Evolutionary conservation across 2,329 filamentous ascomycete genomes (phyloP).

Genomic region (Fusarium praegraminearum): DNA sequence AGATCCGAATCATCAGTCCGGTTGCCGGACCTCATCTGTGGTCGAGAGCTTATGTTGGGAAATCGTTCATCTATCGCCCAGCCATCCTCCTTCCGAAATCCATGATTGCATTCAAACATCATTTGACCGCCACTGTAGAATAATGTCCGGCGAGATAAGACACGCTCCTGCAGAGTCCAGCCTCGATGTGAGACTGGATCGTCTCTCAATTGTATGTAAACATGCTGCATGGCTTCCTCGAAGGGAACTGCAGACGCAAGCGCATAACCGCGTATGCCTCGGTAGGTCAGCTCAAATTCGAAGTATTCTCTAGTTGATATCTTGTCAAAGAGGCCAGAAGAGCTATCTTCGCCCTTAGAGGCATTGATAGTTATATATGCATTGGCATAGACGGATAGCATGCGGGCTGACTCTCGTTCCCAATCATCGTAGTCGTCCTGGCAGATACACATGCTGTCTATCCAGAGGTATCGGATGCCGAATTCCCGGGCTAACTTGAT

Average conservation of each 20-base stretch:
- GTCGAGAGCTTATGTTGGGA: too few species aligned
- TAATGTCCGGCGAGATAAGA: neutral
- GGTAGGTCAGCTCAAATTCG: neutral
- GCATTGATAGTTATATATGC: neutral
- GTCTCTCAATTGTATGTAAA: neutral
- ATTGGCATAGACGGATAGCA: neutral
- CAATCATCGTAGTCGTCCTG: conserved; percentile 11
- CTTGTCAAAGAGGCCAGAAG: neutral
- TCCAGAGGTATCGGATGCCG: neutral
- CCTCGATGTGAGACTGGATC: neutral
- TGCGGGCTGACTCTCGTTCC: conserved; percentile 1
- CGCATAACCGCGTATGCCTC: neutral
- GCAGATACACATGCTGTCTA: conserved; percentile 15
- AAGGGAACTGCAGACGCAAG: neutral
- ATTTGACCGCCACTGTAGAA: neutral
- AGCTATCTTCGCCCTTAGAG: neutral
- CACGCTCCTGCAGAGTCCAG: conserved; percentile 8
- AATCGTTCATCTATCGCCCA: too few species aligned
- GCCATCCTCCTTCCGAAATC: conserved; percentile 1
- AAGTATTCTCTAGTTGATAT: rapidly evolving
- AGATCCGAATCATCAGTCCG: too few species aligned
- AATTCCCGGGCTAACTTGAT: neutral
- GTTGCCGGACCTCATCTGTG: too few species aligned
- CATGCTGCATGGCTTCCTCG: rapidly evolving
- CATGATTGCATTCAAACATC: neutral